Evolutionary conservation across 495 filamentous ascomycete species (phyloP).

Genomic region (Cenococcum geophilum): DNA sequence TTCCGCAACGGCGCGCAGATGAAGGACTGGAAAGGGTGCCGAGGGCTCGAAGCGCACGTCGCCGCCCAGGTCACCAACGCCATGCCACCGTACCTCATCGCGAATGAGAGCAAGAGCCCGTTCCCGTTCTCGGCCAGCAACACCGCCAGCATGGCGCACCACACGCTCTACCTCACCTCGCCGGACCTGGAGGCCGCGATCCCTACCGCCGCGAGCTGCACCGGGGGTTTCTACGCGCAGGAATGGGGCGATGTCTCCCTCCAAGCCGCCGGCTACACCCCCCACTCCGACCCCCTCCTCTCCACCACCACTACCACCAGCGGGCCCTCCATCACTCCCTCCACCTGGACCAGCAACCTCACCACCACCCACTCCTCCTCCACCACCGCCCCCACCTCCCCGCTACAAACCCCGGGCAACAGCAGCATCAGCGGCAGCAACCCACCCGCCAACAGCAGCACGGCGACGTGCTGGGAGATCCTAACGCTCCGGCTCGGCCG

Average conservation of each 20-base stretch:
- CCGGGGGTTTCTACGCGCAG: too few relatives aligned
- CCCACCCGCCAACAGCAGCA: too few relatives aligned
- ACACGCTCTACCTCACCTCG: slow-evolving; percentile 1
- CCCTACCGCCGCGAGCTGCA: not conserved
- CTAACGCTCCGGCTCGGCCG: slow-evolving; percentile 38
- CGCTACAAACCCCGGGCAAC: too few relatives aligned
- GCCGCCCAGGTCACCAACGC: slow-evolving; percentile 39
- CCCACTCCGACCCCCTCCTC: not conserved
- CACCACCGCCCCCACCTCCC: too few relatives aligned
- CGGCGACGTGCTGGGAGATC: slow-evolving; percentile 44
- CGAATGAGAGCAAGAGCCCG: slow-evolving; percentile 33
- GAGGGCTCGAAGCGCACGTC: slow-evolving; percentile 37
- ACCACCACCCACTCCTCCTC: too few relatives aligned
- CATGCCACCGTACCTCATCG: slow-evolving; percentile 43
- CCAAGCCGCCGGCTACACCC: not conserved
- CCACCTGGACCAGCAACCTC: slow-evolving; percentile 1
- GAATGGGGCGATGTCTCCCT: not conserved
- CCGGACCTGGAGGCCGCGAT: not conserved
- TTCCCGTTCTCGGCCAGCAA: slow-evolving; percentile 40
- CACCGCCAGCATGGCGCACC: slow-evolving; percentile 18
- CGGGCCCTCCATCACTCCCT: not conserved
- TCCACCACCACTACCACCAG: not conserved
- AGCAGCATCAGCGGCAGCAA: too few relatives aligned
- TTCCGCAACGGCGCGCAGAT: slow-evolving; percentile 40
- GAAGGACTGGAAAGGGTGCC: slow-evolving; percentile 41